Percentiles rank a stretch among this genome's conserved stretches.
phyloP scores from a whole-genome alignment of 371 early-diverging fungal genomes.

The Phascolomyces articulosus region DNA sequence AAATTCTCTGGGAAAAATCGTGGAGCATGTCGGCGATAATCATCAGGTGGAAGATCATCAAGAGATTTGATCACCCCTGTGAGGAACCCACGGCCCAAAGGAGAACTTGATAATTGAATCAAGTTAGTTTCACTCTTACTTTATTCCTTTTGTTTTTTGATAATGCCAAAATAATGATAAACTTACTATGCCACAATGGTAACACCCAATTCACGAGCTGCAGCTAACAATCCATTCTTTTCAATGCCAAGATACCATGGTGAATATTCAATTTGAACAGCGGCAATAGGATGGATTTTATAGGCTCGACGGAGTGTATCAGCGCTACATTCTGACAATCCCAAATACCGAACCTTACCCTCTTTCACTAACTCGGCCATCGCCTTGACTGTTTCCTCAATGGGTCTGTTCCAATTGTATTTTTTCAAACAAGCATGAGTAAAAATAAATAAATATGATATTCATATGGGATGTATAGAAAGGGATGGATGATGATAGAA shows the following conservation, averaged over 20 bases:
- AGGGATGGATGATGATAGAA: background rate
- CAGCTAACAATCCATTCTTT: constrained; percentile 49
- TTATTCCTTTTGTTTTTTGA: no score
- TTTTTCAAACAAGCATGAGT: no score
- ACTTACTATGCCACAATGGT: constrained; percentile 53
- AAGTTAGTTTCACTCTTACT: no score
- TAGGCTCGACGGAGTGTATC: constrained; percentile 60
- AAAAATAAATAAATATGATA: no score
- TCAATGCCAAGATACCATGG: constrained; percentile 60
- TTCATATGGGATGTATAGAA: background rate
- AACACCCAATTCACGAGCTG: constrained; percentile 61
- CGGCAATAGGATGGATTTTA: constrained; percentile 67
- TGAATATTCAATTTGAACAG: constrained; percentile 60
- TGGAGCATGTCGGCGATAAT: constrained; percentile 50
- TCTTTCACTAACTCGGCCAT: constrained; percentile 66
- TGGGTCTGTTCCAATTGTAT: constrained; percentile 23
- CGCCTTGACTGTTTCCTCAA: constrained; percentile 63
- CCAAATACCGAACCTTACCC: constrained; percentile 62
- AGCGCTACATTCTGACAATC: constrained; percentile 62
- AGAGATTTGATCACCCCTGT: constrained; percentile 48
- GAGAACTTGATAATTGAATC: no score
- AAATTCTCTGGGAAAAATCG: constrained; percentile 57
- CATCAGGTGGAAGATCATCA: constrained; percentile 51
- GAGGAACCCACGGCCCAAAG: constrained; percentile 65
- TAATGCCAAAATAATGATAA: no score